A percentile compares a stretch with the other conserved stretches of the same genome.
These are phyloP conservation scores for Lactuca sativa DNA, from an alignment of 129 eudicot species.

Conservation along the genomic window DNA sequence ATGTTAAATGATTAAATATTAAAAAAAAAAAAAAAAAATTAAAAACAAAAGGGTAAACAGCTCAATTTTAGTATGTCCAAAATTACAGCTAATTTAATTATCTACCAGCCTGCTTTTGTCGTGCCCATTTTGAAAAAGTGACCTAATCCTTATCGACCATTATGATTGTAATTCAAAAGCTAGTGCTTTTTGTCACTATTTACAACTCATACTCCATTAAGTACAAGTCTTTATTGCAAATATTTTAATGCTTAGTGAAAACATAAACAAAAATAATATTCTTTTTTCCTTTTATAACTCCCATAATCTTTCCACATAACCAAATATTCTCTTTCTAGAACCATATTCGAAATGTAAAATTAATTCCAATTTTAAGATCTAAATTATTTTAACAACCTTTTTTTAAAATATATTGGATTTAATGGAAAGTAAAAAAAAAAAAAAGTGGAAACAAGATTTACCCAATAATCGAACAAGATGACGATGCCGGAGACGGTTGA, in stretches of 20 bases:
- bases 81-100: constrained; percentile 20
- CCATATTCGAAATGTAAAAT: background rate
- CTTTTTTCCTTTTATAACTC: background rate
- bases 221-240: background rate
- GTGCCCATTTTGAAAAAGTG: constrained; percentile 17
- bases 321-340: background rate
- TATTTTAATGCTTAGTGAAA: background rate
- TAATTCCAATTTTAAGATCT: no score
- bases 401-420: background rate
- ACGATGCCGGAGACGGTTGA: constrained; percentile 77
- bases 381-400: no score
- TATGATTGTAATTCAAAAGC: constrained; percentile 8
- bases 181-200: background rate
- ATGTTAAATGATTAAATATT: background rate
- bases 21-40: background rate
- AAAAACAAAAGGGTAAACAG: constrained; percentile 11
- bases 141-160: constrained; percentile 17
- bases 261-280: background rate
- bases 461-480: constrained; percentile 90
- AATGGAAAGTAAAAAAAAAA: background rate
- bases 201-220: constrained; percentile 9
- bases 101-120: constrained; percentile 19
- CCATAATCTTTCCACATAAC: background rate
- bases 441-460: constrained; percentile 19
- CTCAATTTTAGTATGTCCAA: constrained; percentile 12